Evolutionary conservation across 208 protist genomes (phyloP), one percentile per base, ranked within the genome.

Genomic region (Strigomonas culicis): DNA sequence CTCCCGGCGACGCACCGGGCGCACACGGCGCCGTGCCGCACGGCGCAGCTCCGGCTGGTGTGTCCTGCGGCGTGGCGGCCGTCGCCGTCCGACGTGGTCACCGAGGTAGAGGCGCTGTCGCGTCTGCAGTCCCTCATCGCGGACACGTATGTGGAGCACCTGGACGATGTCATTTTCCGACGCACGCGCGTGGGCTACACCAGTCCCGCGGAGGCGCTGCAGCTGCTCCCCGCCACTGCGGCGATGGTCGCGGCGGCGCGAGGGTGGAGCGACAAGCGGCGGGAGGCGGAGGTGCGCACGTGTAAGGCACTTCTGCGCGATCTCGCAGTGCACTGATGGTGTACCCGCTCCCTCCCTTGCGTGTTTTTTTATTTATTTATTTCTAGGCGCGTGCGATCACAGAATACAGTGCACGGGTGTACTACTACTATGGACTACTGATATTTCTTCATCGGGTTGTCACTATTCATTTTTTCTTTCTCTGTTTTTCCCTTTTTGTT

Each of bases 141-240:
- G 4, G 79, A 88, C n/a, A 75, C 68, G 22, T 86, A 86, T 41
- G 85, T 77, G 4, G 79, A 81, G 67, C 77, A 77, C n/a, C 44
- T 95, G 27, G 63, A 74, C 0, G 90, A 95, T 58, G 67, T 95
- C 2, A 15, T 95, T 1, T 74, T 84, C 21, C 76, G 90, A 1
- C 81, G 90, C 31, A 82, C 78, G 19, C 80, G 80, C 46, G 65
- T 85, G 10, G 84, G 68, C 25, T 93, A 84, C 77, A 93, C 78
- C 15, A 93, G 86, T 41, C 90, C 90, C 0, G 78, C 63, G 2
- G 71, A 93, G 58, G 86, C 90, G 0, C 27, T 84, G 17, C 22
- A 39, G 0, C 84, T 82, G 8, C 51, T 90, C 52, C 79, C 82
- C 0, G 55, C 62, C 0, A 60, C 91, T 30, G 74, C 82, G 31